Evolutionary conservation across 352 stramenopile species (phyloP), one percentile per base, ranked within the genome.

Genomic region (Phytophthora sp.): DNA sequence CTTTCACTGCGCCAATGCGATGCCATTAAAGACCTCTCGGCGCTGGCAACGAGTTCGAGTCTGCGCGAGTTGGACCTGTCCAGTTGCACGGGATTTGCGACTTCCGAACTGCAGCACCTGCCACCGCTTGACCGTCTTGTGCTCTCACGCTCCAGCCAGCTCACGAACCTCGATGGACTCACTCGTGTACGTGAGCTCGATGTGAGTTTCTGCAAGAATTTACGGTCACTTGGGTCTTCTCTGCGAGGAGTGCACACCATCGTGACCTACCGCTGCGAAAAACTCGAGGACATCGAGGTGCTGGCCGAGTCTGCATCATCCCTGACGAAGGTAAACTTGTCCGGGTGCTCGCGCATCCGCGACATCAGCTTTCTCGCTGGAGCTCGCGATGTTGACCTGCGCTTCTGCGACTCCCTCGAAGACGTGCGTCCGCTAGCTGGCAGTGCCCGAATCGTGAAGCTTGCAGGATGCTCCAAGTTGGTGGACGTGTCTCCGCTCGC

Each of bases 201-300:
- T 59, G 83, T 89, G 39, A 90, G 83, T 57, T 92, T 88, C 46
- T 89, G 81, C 53, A 77, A 75, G 57, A 72, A 85, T 17, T 64
- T 91, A 5, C 37, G 37, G 6, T 62, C 59, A 0, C 65, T 92
- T 17, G 51, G 50, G 0, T 60, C 21, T n/a, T 60, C 69, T 15
- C 42, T 88, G 38, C 53, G 43, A 2, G 52, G 57, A 1, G 51
- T 89, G 1, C 62, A 68, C 26, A 58, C 74, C 9, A 54, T 82
- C 24, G 70, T 69, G 17, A 73, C 78, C 8, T 92, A 89, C 37
- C 83, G 83, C 4, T 92, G 83, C 34, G 63, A 87, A 2, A 58
- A 56, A 1, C 70, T 90, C 18, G 54, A 54, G 5, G 70, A 88
- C 54, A 76, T 90, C 31, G n/a, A 62, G 15, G 64, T 74, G 12